A percentile compares a stretch with the other conserved stretches of the same genome.
Conservation (phyloP, 805 yeast genomes). For the Saturnispora dispora region DNA sequence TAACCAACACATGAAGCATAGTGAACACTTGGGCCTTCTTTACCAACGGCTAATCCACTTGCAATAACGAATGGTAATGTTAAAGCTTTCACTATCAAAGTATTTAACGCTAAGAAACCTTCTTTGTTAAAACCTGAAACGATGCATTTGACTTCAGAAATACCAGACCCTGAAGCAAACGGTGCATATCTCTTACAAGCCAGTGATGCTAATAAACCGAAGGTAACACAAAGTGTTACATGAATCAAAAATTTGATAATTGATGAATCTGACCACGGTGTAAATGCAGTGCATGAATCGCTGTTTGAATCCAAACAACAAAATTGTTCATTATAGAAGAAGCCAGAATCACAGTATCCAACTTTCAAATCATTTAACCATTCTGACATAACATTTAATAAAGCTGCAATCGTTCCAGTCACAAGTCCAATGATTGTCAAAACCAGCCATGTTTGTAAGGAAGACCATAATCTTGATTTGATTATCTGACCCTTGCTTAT, state of each 20-base stretch:
- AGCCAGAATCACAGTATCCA: constrained; percentile 67
- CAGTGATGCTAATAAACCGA: constrained; percentile 58
- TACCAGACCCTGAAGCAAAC: constrained; percentile 94
- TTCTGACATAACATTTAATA: constrained; percentile 72
- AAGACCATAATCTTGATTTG: constrained; percentile 14
- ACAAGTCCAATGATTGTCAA: constrained; percentile 64
- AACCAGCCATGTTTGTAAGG: constrained; percentile 59
- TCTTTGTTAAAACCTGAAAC: constrained; percentile 80
- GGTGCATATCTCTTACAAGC: constrained; percentile 71
- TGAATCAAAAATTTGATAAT: constrained; percentile 48
- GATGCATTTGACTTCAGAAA: constrained; percentile 91
- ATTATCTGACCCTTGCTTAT: constrained; percentile 8
- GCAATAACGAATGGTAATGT: constrained; percentile 88
- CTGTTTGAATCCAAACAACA: constrained; percentile 69
- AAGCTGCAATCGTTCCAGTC: constrained; percentile 80
- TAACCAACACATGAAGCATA: constrained; percentile 96
- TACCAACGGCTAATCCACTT: constrained; percentile 88
- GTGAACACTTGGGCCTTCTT: constrained; percentile 97
- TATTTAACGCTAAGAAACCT: constrained; percentile 66
- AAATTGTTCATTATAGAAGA: constrained; percentile 63
- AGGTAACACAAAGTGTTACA: constrained; percentile 45
- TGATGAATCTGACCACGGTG: constrained; percentile 43
- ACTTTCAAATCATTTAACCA: constrained; percentile 71
- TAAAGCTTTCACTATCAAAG: constrained; percentile 65
- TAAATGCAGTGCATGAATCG: constrained; percentile 58